Conservation (phyloP, 2,329 filamentous ascomycete genomes). For the Cercospora citrullina region DNA sequence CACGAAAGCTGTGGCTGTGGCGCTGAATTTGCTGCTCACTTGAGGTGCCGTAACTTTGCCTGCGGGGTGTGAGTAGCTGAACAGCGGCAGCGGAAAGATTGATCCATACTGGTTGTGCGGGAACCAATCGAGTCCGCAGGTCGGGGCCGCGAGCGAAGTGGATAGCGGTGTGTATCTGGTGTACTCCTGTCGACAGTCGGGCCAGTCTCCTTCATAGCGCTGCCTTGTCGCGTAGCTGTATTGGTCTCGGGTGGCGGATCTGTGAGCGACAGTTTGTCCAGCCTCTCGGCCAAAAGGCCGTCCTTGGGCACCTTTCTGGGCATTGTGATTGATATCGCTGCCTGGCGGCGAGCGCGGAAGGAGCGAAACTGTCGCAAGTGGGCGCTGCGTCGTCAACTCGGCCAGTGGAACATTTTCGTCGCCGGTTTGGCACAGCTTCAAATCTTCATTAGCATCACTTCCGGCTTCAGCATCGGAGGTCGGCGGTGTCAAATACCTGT, state of each 20-base stretch:
- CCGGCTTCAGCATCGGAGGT: background rate
- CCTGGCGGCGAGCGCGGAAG: background rate
- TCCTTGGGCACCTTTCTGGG: background rate
- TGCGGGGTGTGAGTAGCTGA: conserved; percentile 4
- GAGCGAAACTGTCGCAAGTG: background rate
- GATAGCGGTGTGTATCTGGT: background rate
- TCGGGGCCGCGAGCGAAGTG: conserved; percentile 1
- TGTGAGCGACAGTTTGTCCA: conserved; percentile 8
- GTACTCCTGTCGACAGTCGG: background rate
- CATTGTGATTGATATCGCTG: background rate
- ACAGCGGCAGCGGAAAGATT: background rate
- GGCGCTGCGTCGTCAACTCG: background rate
- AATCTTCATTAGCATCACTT: background rate
- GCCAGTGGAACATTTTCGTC: conserved; percentile 1
- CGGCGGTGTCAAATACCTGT: conserved; percentile 9
- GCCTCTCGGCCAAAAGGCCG: background rate
- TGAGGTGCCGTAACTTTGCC: background rate
- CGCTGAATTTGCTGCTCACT: background rate
- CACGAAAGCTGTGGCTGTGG: background rate
- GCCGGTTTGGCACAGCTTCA: conserved; percentile 8
- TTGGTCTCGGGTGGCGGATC: background rate
- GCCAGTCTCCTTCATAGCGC: background rate
- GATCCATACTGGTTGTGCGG: background rate
- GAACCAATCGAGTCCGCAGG: background rate
- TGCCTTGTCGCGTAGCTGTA: background rate